phyloP scores from a whole-genome alignment of 1,284 basidiomycete genomes.

The Trametes sp. region DNA sequence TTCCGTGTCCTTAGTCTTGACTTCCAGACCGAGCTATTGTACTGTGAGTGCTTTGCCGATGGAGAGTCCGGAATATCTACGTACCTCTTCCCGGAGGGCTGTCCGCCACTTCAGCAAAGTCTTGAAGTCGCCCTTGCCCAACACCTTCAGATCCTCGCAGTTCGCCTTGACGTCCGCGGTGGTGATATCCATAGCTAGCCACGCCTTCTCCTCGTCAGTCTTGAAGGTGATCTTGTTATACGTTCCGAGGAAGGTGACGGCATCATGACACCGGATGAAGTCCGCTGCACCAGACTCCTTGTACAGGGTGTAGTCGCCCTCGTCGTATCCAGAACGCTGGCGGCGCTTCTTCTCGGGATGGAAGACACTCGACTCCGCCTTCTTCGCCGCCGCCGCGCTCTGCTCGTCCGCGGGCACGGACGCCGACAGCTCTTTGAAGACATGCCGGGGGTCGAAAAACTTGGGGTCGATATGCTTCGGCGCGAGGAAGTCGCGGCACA shows the following conservation, averaged over 20 bases:
- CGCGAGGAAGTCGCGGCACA: slow-evolving; percentile 95
- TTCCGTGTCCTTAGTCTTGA: slow-evolving; percentile 73
- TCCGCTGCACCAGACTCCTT: slow-evolving; percentile 77
- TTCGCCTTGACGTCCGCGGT: slow-evolving; percentile 84
- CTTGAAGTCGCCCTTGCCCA: slow-evolving; percentile 99
- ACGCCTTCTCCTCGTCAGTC: slow-evolving; percentile 88
- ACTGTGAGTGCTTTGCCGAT: not conserved
- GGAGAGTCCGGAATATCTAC: slow-evolving; percentile 17
- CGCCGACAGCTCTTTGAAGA: slow-evolving; percentile 90
- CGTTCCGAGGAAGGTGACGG: slow-evolving; percentile 83
- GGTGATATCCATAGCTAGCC: slow-evolving; percentile 78
- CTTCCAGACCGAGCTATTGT: slow-evolving; percentile 79
- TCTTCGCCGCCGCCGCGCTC: slow-evolving; percentile 61
- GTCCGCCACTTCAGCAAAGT: slow-evolving; percentile 91
- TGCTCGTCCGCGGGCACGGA: slow-evolving; percentile 55
- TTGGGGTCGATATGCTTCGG: slow-evolving; percentile 98
- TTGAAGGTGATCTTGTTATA: slow-evolving; percentile 88
- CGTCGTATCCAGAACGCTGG: slow-evolving; percentile 94
- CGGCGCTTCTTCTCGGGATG: slow-evolving; percentile 97
- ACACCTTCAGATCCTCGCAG: slow-evolving; percentile 93
- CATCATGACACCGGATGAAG: slow-evolving; percentile 78
- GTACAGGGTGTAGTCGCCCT: slow-evolving; percentile 94
- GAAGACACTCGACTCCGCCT: slow-evolving; percentile 89
- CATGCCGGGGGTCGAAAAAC: slow-evolving; percentile 97
- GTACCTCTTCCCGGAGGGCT: slow-evolving; percentile 83